Evolutionary conservation across 2,329 filamentous ascomycete genomes (phyloP), one percentile per base, ranked within the genome.

Genomic region (Pyricularia grisea): DNA sequence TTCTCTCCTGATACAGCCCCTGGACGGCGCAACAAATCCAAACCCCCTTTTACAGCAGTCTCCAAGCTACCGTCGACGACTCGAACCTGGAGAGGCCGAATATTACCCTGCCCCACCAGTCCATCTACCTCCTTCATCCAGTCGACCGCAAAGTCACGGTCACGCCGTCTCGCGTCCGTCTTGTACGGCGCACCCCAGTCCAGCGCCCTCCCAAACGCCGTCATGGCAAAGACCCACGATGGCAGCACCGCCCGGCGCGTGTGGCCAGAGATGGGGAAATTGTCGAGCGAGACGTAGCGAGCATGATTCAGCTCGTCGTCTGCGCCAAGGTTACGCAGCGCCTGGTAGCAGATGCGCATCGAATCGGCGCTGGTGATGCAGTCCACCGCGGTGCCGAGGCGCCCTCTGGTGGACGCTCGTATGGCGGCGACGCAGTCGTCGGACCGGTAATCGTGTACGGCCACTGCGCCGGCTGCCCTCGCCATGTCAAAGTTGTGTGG

Each of bases 371-470:
- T 73, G 1, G 79, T 72, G 63, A 85, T 75, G 73, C 79, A 81
- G 74, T 85, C 84, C 2, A 84, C 71, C 1, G 77, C 81, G 67
- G 78, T 78, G 0, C 65, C 70, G 0, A 85, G 77, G 1, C 68
- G 69, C 73, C 79, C 78, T 4, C 70, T 64, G 0, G 83, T 84
- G 72, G 78, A 77, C 0, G 70, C 72, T 4, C 76, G 74, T 58
- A 81, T 81, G 11, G 78, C 76, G 0, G 70, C 70, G 5, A 73
- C 79, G 70, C 76, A 79, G 1, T 74, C 76, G 0, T 78, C 71
- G 0, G 72, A 74, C 60, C 73, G 71, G 72, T 86, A 83, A 74
- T 86, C 82, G 72, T 85, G 84, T 5, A 75, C 77, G 4, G 75
- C 73, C 5, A 76, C 78, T 0, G 84, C 84, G 1, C 84, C 84